Evolutionary conservation across 2,329 filamentous ascomycete genomes (phyloP).

Genomic region (Aspergillus fumigatiaffinis): DNA sequence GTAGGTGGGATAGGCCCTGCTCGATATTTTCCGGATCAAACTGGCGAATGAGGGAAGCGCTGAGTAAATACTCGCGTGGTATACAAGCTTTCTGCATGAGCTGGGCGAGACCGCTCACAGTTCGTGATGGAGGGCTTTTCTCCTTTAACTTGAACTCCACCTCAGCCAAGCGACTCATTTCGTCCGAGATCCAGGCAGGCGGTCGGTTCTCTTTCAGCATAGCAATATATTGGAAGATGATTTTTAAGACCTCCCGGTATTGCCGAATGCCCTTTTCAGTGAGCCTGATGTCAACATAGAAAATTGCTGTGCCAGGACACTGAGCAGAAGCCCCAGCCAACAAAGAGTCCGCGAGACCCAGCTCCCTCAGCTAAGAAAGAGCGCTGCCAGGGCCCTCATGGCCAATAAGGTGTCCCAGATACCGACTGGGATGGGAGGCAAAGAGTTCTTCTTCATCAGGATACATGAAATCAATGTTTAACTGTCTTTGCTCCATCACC

Average conservation of each 20-base stretch:
- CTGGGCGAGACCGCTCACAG: slow-evolving; percentile 78
- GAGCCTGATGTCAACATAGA: slow-evolving; percentile 72
- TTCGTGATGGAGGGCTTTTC: slow-evolving; percentile 83
- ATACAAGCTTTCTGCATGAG: slow-evolving; percentile 83
- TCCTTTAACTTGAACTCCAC: slow-evolving; percentile 94
- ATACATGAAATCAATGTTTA: slow-evolving; percentile 80
- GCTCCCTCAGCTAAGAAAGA: slow-evolving; percentile 81
- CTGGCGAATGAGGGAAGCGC: slow-evolving; percentile 70
- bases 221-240: slow-evolving; percentile 86
- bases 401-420: slow-evolving; percentile 83
- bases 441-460: slow-evolving; percentile 79
- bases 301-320: slow-evolving; percentile 81
- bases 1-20: slow-evolving; percentile 67
- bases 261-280: slow-evolving; percentile 81
- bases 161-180: slow-evolving; percentile 84
- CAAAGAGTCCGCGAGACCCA: slow-evolving; percentile 82
- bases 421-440: slow-evolving; percentile 77
- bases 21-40: slow-evolving; percentile 75
- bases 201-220: slow-evolving; percentile 76
- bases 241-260: slow-evolving; percentile 76
- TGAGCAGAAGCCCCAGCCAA: slow-evolving; percentile 68
- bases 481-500: slow-evolving; percentile 77
- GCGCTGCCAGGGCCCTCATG: slow-evolving; percentile 92
- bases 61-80: slow-evolving; percentile 82
- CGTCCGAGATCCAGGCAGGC: slow-evolving; percentile 89